Conservation (phyloP, 2,329 filamentous ascomycete species). For the Ophiostoma piceae region DNA sequence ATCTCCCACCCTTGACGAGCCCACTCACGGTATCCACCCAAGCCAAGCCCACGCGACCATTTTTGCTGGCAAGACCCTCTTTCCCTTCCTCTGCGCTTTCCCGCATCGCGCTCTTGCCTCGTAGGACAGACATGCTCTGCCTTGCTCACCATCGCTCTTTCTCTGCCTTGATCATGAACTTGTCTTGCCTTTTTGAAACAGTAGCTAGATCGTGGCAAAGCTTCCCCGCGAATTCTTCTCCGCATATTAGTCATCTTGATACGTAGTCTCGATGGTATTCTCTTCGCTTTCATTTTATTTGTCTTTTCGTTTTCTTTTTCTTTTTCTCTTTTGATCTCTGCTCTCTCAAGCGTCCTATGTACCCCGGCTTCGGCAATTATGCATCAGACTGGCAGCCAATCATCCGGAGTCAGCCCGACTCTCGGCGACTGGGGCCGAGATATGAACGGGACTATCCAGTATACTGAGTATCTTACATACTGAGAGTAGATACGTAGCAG, state of each 20-base stretch:
- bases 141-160: not conserved
- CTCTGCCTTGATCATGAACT: not conserved
- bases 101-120: not conserved
- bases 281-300: not conserved
- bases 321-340: too few species aligned
- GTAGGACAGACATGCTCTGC: not conserved
- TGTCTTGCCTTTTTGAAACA: not conserved
- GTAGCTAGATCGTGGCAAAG: not conserved
- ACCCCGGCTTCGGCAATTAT: conserved; percentile 2
- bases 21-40: not conserved
- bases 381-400: not conserved
- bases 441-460: not conserved
- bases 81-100: not conserved
- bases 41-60: conserved; percentile 12
- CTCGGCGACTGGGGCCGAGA: not conserved
- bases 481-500: too few species aligned
- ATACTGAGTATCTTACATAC: not conserved
- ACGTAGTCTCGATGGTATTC: not conserved
- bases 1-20: not conserved
- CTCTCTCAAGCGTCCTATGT: not conserved
- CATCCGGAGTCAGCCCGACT: not conserved
- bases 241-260: conserved; percentile 5
- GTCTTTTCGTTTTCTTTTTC: not conserved
- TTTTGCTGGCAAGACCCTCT: not conserved
- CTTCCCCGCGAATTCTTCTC: conserved; percentile 1